Conservation (phyloP, 2,329 filamentous ascomycete species). For the Waltergamsia citrina region DNA sequence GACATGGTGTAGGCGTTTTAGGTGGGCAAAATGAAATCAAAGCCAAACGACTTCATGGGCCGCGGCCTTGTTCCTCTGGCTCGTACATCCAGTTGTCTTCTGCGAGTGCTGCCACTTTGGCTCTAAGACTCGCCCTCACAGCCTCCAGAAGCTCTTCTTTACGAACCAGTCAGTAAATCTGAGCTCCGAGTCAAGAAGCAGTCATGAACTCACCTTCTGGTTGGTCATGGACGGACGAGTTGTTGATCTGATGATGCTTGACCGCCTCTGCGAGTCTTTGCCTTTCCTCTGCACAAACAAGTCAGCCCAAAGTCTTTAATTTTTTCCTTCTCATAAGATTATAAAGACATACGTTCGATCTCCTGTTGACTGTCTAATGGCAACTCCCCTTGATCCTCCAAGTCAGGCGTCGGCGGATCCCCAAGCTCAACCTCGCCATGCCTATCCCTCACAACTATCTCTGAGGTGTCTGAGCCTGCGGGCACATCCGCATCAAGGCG, state of each 20-base stretch:
- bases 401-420: slow-evolving; percentile 41
- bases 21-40: not conserved
- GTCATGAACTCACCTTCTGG: slow-evolving; percentile 47
- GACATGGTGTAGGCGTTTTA: slow-evolving; percentile 11
- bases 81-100: slow-evolving; percentile 94
- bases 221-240: slow-evolving; percentile 47
- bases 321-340: not conserved
- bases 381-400: slow-evolving; percentile 45
- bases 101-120: slow-evolving; percentile 63
- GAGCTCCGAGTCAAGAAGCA: not conserved
- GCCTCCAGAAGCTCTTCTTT: slow-evolving; percentile 63
- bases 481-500: slow-evolving; percentile 35
- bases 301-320: not conserved
- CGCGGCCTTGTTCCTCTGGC: slow-evolving; percentile 44
- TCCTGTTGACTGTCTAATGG: slow-evolving; percentile 48
- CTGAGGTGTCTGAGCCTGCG: slow-evolving; percentile 26
- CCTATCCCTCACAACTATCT: slow-evolving; percentile 54
- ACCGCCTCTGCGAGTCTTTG: slow-evolving; percentile 52
- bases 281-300: slow-evolving; percentile 40
- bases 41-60: slow-evolving; percentile 10
- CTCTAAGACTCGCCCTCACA: slow-evolving; percentile 59
- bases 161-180: not conserved
- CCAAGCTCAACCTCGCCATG: slow-evolving; percentile 54
- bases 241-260: slow-evolving; percentile 48
- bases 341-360: slow-evolving; percentile 36